These are phyloP conservation scores for Phaseolus coccineus DNA, from an alignment of 331 rosid species.

Conservation along the genomic window DNA sequence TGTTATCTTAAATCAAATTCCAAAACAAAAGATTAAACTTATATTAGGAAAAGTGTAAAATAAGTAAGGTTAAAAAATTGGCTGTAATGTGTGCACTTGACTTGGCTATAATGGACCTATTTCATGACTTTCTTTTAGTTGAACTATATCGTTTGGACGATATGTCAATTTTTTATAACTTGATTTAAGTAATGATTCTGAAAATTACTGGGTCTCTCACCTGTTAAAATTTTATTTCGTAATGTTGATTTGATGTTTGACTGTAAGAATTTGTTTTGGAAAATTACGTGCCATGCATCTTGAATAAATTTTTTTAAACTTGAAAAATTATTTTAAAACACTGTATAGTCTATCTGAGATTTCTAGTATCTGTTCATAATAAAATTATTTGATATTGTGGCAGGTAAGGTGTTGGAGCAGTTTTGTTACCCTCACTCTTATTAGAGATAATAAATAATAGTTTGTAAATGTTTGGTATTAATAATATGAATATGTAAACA, in stretches of 20 bases:
- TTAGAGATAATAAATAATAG: neutral
- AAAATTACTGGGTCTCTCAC: neutral
- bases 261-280: neutral
- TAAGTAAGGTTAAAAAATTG: neutral
- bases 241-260: neutral
- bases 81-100: neutral
- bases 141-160: neutral
- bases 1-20: neutral
- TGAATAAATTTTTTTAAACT: neutral
- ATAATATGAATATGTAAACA: too few species aligned
- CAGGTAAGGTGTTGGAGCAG: slow-evolving; percentile 5
- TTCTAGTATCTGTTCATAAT: neutral
- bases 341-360: neutral
- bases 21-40: neutral
- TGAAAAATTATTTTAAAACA: neutral
- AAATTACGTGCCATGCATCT: neutral
- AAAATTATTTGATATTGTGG: neutral
- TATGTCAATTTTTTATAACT: neutral
- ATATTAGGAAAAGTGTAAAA: slow-evolving; percentile 9
- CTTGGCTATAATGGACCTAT: neutral
- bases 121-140: neutral
- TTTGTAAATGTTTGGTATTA: too few species aligned
- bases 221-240: neutral
- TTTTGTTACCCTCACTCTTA: neutral
- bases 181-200: neutral